Percentiles rank a stretch among this genome's conserved stretches.
Conservation (phyloP, 371 early-diverging fungal species). For the Parasitella parasitica region DNA sequence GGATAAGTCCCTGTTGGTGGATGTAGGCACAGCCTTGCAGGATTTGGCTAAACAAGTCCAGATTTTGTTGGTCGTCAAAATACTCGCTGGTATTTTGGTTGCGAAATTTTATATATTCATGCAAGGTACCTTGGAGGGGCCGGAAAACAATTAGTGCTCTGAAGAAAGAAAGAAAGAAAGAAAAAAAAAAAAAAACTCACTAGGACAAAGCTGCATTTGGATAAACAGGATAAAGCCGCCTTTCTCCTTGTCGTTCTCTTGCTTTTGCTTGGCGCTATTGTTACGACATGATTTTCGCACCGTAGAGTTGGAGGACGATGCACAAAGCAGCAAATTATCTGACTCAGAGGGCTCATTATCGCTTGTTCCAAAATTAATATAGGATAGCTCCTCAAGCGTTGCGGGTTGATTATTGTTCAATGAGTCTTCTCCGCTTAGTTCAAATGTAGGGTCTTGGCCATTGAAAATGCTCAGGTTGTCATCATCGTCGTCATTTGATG, state of each 20-base stretch:
- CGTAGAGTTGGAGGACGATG: background rate
- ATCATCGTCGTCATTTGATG: background rate
- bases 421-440: background rate
- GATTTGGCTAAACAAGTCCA: conserved; percentile 54
- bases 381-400: background rate
- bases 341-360: background rate
- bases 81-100: conserved; percentile 26
- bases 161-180: too few relatives aligned
- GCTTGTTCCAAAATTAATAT: background rate
- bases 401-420: background rate
- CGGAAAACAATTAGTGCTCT: too few relatives aligned
- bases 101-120: conserved; percentile 42
- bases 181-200: conserved; percentile 22
- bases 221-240: conserved; percentile 66
- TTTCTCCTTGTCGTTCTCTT: conserved; percentile 13
- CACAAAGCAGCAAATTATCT: background rate
- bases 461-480: conserved; percentile 8
- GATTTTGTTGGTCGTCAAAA: conserved; percentile 41
- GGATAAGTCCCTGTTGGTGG: conserved; percentile 72
- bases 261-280: background rate
- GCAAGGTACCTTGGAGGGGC: conserved; percentile 41
- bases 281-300: background rate
- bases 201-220: conserved; percentile 86
- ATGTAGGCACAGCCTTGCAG: conserved; percentile 73
- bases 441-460: conserved; percentile 21